Evolutionary conservation across 495 filamentous ascomycete genomes (phyloP).

Genomic region (Aeminium ludgeri): DNA sequence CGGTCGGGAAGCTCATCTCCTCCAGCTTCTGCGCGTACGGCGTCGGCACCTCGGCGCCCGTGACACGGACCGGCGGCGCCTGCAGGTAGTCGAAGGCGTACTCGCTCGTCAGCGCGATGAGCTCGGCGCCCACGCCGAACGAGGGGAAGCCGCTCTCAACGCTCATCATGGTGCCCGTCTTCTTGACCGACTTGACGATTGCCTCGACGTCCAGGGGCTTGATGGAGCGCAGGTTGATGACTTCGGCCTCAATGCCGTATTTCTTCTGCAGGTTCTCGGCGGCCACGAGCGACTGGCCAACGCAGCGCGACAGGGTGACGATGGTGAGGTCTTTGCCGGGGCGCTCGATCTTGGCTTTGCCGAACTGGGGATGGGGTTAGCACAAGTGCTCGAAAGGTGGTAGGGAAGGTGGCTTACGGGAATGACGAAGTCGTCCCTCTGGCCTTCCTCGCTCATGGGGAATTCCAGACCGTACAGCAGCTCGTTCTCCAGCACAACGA

Average conservation of each 20-base stretch:
- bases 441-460: slow-evolving; percentile 89
- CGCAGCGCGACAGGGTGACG: slow-evolving; percentile 82
- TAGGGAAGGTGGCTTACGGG: slow-evolving; percentile 32
- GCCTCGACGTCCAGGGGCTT: slow-evolving; percentile 92
- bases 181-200: slow-evolving; percentile 93
- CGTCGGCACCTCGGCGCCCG: slow-evolving; percentile 89
- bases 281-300: slow-evolving; percentile 78
- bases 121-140: slow-evolving; percentile 81
- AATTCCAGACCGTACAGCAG: slow-evolving; percentile 86
- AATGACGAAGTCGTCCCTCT: slow-evolving; percentile 87
- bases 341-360: slow-evolving; percentile 98
- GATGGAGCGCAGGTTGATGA: slow-evolving; percentile 92
- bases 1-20: slow-evolving; percentile 80
- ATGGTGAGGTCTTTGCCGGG: slow-evolving; percentile 90
- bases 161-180: slow-evolving; percentile 79
- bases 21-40: slow-evolving; percentile 81
- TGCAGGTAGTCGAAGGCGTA: slow-evolving; percentile 96
- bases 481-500: slow-evolving; percentile 93
- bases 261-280: slow-evolving; percentile 84
- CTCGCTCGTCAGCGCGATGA: slow-evolving; percentile 87
- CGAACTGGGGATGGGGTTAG: slow-evolving; percentile 34
- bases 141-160: slow-evolving; percentile 94
- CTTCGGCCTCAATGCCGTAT: slow-evolving; percentile 89
- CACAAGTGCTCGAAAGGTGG: neutral
- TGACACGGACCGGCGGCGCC: slow-evolving; percentile 79